Base-by-base conservation (phyloP, 306 rosid species). In the Rosa rugosa region DNA sequence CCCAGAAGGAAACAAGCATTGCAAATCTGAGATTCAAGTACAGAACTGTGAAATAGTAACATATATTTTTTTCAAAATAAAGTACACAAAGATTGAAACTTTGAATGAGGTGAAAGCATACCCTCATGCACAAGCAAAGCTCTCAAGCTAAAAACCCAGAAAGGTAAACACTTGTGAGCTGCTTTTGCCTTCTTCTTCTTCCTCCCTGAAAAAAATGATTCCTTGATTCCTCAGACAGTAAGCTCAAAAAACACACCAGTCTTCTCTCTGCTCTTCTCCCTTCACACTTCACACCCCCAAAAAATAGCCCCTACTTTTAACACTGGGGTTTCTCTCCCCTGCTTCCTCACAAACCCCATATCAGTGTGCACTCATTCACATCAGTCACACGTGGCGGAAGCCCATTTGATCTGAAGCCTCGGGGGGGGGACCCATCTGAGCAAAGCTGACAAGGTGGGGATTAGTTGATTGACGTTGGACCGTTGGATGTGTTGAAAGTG, bases 11-110 rank as follows among this genome's bases (percentile, higher is more conserved):
- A 78, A 45, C 75, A 80, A 73, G 79, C 86, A 84, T 77, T 73
- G 81, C 41, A 81, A 86, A 84, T 83, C 89, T 78, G 79, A 89
- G 91, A 91, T 87, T 86, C 89, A 83, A 84, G 86, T 49, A 72
- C 82, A 68, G 38, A 69, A 75, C 10, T 17, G 41, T 36, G 67
- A 75, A 75, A 75, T 2, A 16, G 23, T 16, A 31, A 57, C 23
- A 6, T 20, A 6, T 44, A 16, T 16, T 14, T 10, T 27, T 62
- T 62, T 62, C 45, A 36, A 65, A 65, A 65, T 34, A 65, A 65
- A 65, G 22, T 6, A 36, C n/a, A 69, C 10, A 69, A 50, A 50
- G 11, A 72, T 31, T 47, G 68, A 34, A 73, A 80, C 70, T 65
- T 44, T 70, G 44, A 75, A 64, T 83, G 81, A 72, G 86, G 84